Conservation (phyloP, 1,139 yeast species). For the Zygosaccharomyces pseudobailii region DNA sequence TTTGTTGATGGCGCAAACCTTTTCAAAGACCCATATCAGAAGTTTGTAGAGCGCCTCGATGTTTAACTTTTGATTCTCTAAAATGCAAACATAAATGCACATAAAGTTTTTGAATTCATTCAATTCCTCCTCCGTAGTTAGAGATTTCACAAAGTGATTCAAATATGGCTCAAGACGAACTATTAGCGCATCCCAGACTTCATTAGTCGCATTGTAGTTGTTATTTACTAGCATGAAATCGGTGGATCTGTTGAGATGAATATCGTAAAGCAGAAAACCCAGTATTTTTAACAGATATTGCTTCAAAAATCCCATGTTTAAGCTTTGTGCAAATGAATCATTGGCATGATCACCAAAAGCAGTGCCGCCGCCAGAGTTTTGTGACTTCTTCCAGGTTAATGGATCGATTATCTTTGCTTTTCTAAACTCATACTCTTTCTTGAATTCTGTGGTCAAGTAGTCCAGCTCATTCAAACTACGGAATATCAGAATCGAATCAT, state of each 20-base stretch:
- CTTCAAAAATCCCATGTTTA: slow-evolving; percentile 39
- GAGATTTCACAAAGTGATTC: slow-evolving; percentile 34
- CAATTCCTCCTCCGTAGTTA: slow-evolving; percentile 38
- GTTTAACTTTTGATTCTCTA: slow-evolving; percentile 67
- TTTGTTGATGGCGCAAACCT: slow-evolving; percentile 54
- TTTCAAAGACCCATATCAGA: slow-evolving; percentile 54
- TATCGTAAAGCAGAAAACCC: slow-evolving; percentile 77
- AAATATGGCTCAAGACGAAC: slow-evolving; percentile 54
- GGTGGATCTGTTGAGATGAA: slow-evolving; percentile 54
- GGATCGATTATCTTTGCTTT: slow-evolving; percentile 72
- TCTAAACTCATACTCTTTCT: slow-evolving; percentile 69
- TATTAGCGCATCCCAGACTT: slow-evolving; percentile 70
- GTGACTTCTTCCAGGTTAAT: slow-evolving; percentile 38
- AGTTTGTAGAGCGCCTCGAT: slow-evolving; percentile 59
- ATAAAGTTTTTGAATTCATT: slow-evolving; percentile 51
- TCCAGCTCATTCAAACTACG: slow-evolving; percentile 64
- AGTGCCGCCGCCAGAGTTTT: slow-evolving; percentile 17
- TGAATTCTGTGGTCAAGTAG: slow-evolving; percentile 55
- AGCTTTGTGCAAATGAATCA: slow-evolving; percentile 25
- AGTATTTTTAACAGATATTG: slow-evolving; percentile 58
- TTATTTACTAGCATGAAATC: slow-evolving; percentile 53
- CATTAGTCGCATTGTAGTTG: slow-evolving; percentile 54
- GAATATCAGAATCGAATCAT: slow-evolving; percentile 80
- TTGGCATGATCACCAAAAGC: slow-evolving; percentile 21
- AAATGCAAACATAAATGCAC: slow-evolving; percentile 69